Evolutionary conservation across 1,139 yeast species (phyloP).

Genomic region (Blastobotrys ciferrii): DNA sequence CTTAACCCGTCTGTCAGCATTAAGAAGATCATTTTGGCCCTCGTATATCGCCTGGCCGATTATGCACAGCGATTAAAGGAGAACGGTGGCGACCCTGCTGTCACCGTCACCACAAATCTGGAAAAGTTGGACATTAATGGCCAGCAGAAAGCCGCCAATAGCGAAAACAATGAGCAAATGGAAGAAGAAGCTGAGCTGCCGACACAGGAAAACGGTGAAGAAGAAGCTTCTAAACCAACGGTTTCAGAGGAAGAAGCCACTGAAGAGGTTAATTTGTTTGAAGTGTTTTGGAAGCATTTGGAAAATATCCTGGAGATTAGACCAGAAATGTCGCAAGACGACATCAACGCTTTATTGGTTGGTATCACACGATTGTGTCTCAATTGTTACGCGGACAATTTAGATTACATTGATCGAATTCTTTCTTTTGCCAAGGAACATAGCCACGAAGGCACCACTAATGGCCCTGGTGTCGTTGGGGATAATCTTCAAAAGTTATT

Average conservation of each 20-base stretch:
- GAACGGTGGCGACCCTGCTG: slow-evolving; percentile 13
- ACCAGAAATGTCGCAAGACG: slow-evolving; percentile 64
- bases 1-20: slow-evolving; percentile 70
- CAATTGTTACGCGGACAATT: slow-evolving; percentile 63
- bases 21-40: slow-evolving; percentile 61
- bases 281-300: slow-evolving; percentile 65
- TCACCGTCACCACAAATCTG: background rate
- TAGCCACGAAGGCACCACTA: slow-evolving; percentile 35
- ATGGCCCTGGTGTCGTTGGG: slow-evolving; percentile 13
- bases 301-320: slow-evolving; percentile 52
- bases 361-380: slow-evolving; percentile 64
- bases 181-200: slow-evolving; percentile 18
- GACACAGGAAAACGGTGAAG: slow-evolving; percentile 9
- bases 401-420: slow-evolving; percentile 59
- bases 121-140: background rate
- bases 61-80: slow-evolving; percentile 43
- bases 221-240: slow-evolving; percentile 11
- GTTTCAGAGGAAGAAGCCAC: background rate
- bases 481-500: slow-evolving; percentile 54
- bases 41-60: slow-evolving; percentile 71
- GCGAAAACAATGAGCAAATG: slow-evolving; percentile 14
- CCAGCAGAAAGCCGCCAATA: no score
- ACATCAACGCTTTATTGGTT: slow-evolving; percentile 62
- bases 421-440: slow-evolving; percentile 58
- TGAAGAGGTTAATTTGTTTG: slow-evolving; percentile 44